These are phyloP conservation scores for Cryptococcus deneoformans DNA, from an alignment of 1,284 basidiomycete genomes.

Conservation along the genomic window DNA sequence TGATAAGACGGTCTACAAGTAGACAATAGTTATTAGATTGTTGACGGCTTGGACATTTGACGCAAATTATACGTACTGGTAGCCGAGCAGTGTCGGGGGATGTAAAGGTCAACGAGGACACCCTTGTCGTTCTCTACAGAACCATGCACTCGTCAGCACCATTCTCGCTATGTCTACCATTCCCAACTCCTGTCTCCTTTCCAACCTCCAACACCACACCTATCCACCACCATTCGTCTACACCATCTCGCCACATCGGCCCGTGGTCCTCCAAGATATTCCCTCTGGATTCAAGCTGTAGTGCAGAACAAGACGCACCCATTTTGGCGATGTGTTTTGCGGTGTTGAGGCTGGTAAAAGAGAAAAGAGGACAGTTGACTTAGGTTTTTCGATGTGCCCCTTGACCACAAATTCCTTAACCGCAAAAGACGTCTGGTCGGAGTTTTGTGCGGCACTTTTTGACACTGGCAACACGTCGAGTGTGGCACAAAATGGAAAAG, in stretches of 20 bases:
- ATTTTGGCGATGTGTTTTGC: conserved; percentile 32
- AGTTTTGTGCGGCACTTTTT: too few relatives aligned
- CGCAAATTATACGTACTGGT: conserved; percentile 64
- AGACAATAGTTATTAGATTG: too few relatives aligned
- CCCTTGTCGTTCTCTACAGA: conserved; percentile 60
- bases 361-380: neutral
- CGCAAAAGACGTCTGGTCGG: too few relatives aligned
- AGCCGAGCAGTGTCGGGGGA: conserved; percentile 96
- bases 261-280: neutral
- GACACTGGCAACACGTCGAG: too few relatives aligned
- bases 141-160: neutral
- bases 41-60: neutral
- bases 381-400: too few relatives aligned
- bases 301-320: conserved; percentile 26
- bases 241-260: neutral
- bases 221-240: neutral
- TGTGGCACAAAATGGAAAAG: too few relatives aligned
- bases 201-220: too few relatives aligned
- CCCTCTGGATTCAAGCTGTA: neutral
- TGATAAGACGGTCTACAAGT: conserved; percentile 36
- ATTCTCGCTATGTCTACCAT: neutral
- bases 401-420: too few relatives aligned
- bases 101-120: conserved; percentile 98
- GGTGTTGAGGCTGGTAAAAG: conserved; percentile 5
- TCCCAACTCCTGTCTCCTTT: neutral